Evolutionary conservation across 768 basidiomycete genomes (phyloP).

Genomic region (Boletus sp.): DNA sequence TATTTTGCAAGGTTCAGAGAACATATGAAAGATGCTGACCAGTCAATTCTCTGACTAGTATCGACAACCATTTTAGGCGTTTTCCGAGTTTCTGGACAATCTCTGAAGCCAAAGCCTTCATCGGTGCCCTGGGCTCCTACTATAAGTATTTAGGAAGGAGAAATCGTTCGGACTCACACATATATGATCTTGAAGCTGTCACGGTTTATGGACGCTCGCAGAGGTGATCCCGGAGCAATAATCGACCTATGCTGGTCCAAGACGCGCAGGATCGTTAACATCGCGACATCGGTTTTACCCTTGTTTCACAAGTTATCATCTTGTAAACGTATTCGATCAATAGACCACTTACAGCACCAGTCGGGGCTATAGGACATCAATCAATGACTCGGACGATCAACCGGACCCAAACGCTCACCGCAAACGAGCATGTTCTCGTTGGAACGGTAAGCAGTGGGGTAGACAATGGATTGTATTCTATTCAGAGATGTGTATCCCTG

Average conservation of each 20-base stretch:
- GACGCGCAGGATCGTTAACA: conserved; percentile 89
- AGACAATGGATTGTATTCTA: conserved; percentile 95
- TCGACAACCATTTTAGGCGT: too few species aligned
- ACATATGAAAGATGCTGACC: too few species aligned
- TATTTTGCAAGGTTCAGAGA: too few species aligned
- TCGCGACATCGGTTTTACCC: conserved; percentile 99
- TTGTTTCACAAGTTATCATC: conserved; percentile 30
- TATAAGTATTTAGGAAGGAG: too few species aligned
- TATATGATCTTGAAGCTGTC: conserved; percentile 95
- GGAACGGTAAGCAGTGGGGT: conserved; percentile 87
- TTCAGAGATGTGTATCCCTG: conserved; percentile 88
- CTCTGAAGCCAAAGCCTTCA: too few species aligned
- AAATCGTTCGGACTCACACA: conserved; percentile 55
- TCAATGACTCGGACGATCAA: too few species aligned
- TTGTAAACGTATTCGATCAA: not conserved
- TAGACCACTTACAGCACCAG: conserved; percentile 77
- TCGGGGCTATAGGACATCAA: conserved; percentile 64
- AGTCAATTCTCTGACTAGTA: too few species aligned
- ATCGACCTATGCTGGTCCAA: conserved; percentile 64
- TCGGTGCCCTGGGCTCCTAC: too few species aligned
- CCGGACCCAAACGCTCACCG: too few species aligned
- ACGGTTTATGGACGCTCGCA: conserved; percentile 55
- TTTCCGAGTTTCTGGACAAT: too few species aligned
- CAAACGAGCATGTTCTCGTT: conserved; percentile 93
- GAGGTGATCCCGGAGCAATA: conserved; percentile 25